Evolutionary conservation across 768 basidiomycete genomes (phyloP).

Genomic region (Asterophora parasitica): DNA sequence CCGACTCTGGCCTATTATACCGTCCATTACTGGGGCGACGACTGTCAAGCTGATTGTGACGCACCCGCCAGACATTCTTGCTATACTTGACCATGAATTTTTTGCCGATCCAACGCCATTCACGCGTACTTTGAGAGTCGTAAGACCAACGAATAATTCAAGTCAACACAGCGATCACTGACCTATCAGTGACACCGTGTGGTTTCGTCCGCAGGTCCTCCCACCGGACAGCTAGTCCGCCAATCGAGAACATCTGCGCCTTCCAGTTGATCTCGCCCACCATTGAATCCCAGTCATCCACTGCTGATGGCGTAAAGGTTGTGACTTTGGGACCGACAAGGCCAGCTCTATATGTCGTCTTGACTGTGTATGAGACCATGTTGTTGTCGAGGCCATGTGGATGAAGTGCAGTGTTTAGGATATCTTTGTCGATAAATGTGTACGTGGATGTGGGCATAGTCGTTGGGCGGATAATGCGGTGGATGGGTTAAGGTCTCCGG

Average conservation of each 20-base stretch:
- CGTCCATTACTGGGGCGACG: no score
- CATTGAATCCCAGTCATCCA: neutral
- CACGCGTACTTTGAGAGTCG: neutral
- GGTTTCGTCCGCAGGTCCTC: conserved; percentile 1
- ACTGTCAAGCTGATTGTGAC: neutral
- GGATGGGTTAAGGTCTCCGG: no score
- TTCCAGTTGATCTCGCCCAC: no score
- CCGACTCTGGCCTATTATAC: conserved; percentile 2
- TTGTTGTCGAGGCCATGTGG: neutral
- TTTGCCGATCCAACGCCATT: conserved; percentile 4
- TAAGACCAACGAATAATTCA: neutral
- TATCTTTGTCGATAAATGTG: neutral
- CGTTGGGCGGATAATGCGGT: no score
- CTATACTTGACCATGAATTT: conserved; percentile 3
- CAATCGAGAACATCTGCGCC: no score
- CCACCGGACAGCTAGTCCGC: neutral
- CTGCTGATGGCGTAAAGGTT: neutral
- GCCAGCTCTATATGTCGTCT: neutral
- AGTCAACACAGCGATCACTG: neutral
- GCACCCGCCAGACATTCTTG: conserved; percentile 1
- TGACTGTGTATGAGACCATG: neutral
- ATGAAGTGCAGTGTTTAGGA: conserved; percentile 1
- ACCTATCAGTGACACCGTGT: neutral
- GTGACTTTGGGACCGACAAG: neutral
- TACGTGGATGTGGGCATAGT: neutral